phyloP scores from a whole-genome alignment of 2,329 filamentous ascomycete species.

The Cercospora canescens region DNA sequence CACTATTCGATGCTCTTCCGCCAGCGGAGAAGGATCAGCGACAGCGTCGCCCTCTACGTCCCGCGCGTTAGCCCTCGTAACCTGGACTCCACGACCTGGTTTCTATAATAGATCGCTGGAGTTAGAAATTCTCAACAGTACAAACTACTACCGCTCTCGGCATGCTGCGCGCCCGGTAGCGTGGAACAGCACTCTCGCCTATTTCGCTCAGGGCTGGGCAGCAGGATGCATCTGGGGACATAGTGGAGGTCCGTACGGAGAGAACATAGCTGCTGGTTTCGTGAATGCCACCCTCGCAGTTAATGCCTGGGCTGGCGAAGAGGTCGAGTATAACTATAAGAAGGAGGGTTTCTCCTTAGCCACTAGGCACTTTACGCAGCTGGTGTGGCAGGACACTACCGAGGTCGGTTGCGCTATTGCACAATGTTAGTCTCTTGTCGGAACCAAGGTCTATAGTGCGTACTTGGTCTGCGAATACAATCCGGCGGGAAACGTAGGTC shows the following conservation, averaged over 20 bases:
- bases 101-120: background rate
- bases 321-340: background rate
- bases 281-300: background rate
- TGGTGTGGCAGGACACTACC: background rate
- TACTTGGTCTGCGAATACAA: background rate
- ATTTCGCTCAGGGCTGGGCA: background rate
- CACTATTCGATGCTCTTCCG: background rate
- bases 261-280: background rate
- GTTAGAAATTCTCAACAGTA: background rate
- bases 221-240: background rate
- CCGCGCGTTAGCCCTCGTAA: background rate
- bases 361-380: background rate
- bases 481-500: background rate
- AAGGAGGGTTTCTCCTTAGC: background rate
- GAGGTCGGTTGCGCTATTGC: background rate
- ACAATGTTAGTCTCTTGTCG: background rate
- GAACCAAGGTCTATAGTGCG: background rate
- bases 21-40: background rate
- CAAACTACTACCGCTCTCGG: background rate
- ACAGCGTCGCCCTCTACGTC: background rate
- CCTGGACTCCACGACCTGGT: background rate
- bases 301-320: background rate
- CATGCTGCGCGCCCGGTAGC: background rate
- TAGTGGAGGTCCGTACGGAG: background rate
- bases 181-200: background rate